phyloP scores from a whole-genome alignment of 169 alveolate species.

The Amoebophrya sp. region DNA sequence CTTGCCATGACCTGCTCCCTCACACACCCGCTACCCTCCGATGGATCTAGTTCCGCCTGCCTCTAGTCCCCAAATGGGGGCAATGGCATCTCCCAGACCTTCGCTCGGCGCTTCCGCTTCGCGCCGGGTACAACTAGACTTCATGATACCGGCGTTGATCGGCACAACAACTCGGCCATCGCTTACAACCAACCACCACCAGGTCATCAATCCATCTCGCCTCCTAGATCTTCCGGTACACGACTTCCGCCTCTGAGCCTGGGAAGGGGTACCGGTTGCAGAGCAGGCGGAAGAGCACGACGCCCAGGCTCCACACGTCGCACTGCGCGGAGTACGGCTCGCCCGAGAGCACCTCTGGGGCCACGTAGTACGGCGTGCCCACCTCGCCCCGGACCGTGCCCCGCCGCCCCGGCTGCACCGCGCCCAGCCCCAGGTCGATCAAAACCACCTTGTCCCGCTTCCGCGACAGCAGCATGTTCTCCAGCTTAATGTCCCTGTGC shows the following conservation, averaged over 20 bases:
- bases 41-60: too few relatives aligned
- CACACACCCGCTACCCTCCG: too few relatives aligned
- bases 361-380: background rate
- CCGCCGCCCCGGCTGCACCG: background rate
- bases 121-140: too few relatives aligned
- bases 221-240: background rate
- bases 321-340: background rate
- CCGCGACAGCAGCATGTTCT: background rate
- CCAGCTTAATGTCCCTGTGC: background rate
- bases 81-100: too few relatives aligned
- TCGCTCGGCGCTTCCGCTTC: too few relatives aligned
- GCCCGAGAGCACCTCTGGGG: background rate
- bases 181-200: too few relatives aligned
- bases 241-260: background rate
- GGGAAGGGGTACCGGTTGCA: background rate
- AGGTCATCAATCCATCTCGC: too few relatives aligned
- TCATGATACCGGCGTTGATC: background rate
- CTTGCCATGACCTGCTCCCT: too few relatives aligned
- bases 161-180: background rate
- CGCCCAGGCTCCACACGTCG: background rate
- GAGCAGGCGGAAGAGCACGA: background rate
- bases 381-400: background rate
- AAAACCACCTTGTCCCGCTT: background rate
- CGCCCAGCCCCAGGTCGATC: background rate
- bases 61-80: too few relatives aligned